Base-by-base conservation (phyloP, 2,329 filamentous ascomycete genomes). In the Ophiocordyceps camponoti-leonardi region DNA sequence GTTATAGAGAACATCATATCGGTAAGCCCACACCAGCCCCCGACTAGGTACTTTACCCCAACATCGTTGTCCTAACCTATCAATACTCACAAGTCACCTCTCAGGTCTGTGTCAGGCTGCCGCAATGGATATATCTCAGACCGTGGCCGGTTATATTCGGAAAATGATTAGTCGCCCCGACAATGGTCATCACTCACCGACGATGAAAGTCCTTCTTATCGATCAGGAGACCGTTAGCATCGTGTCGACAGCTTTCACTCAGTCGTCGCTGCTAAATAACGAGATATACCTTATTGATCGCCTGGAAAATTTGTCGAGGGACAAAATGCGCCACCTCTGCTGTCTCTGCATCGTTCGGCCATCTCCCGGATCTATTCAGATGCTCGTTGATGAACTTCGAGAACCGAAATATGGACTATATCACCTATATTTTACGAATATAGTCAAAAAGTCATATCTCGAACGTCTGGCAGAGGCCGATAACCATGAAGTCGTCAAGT, bases 401-500 rank as follows among this genome's bases (percentile, higher is more conserved):
- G 90, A 96, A 44, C 93, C 92, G 5, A 95, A 88, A 60, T 98
- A 98, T 56, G 90, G 92, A 52, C 92, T 98, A 67, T 98, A 98
- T 65, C 79, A 94, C 58, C 75, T 98, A 47, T 95, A 93, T 63
- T 94, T 98, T 63, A 96, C 87, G 69, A 98, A 98, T 61, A 83
- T 98, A 48, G 81, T 92, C 58, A 94, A 93, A 63, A 98, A 98
- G 65, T 96, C 92, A 2, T 85, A 90, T 0, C 71, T 98, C 22
- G 92, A 98, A 62, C 78, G 92, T 41, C 70, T 98, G 41, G 92
- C 92, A 31, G 93, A 98, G 68, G 88, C 92, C 23, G 92, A 98
- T 60, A 88, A 95, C 54, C 87, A 98, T 58, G 93, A 98, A 64
- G 86, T 98, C 33, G 90, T 98, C 51, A 93, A 88, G 58, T 72